Percentiles rank a stretch among this genome's conserved stretches.
phyloP scores from a whole-genome alignment of 208 protist genomes.

The Acanthamoeba castellanii region DNA sequence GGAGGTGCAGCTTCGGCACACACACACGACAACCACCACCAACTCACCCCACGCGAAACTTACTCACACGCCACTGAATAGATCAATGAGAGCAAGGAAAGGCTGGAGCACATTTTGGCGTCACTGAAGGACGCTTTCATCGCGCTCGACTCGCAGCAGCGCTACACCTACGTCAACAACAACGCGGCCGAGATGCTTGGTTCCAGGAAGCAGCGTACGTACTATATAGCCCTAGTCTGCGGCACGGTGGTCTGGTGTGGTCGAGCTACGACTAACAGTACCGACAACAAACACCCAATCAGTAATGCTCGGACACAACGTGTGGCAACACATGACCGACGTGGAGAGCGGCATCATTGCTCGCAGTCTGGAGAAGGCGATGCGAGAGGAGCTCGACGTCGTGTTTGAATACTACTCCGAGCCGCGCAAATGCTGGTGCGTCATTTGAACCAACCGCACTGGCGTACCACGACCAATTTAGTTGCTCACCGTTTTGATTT shows the following conservation, averaged over 20 bases:
- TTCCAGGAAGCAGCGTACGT: not conserved
- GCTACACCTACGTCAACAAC: conserved; percentile 54
- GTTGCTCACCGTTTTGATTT: not conserved
- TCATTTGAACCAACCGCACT: too few relatives aligned
- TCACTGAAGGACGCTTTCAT: conserved; percentile 47
- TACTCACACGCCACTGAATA: not conserved
- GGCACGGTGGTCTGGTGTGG: not conserved
- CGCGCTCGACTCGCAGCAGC: conserved; percentile 2
- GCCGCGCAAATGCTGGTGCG: not conserved
- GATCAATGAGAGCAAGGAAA: not conserved
- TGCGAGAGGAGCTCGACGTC: conserved; percentile 37
- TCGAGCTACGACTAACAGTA: too few relatives aligned
- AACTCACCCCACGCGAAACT: not conserved
- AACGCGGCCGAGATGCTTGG: conserved; percentile 28
- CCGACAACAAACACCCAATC: not conserved
- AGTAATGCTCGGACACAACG: conserved; percentile 61
- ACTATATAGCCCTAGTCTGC: not conserved
- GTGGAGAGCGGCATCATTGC: not conserved
- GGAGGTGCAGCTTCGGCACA: not conserved
- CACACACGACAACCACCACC: not conserved
- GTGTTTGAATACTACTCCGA: conserved; percentile 28
- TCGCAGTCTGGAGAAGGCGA: conserved; percentile 19
- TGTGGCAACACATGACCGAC: conserved; percentile 61
- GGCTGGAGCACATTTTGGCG: not conserved
- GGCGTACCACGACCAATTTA: not conserved